Evolutionary conservation across 2,329 filamentous ascomycete species (phyloP), one percentile per base, ranked within the genome.

Genomic region (Plectosphaerella sp.): DNA sequence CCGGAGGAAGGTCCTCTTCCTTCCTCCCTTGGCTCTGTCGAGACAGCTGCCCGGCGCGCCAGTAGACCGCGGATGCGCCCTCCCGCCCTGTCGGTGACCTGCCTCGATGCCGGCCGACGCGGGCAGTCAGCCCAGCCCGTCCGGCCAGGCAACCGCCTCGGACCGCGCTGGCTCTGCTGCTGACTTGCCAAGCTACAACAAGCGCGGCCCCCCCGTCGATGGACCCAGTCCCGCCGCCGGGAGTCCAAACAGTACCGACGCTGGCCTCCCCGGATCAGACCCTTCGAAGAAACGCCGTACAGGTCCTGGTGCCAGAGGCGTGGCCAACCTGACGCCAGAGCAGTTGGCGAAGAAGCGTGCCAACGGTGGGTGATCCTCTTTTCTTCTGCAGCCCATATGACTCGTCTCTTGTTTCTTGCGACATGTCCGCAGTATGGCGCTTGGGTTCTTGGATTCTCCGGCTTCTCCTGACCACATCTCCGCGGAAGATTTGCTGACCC

Each of bases 281-380:
- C 53, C 54, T 9, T 51, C 46, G 43, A 80, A 78, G 67, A 79
- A 72, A 62, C 74, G 75, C 58, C 77, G 73, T 59, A 65, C 66
- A 8, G 73, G 67, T 2, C 66, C 72, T 6, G 72, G 74, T 6
- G 73, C 72, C 24, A 68, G 78, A 46, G 77, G 77, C 11, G 78
- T 82, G 42, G 79, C 79, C 49, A 86, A 87, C 60, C 77, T 87
- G 64, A 89, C 87, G 1, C 83, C 86, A 36, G 88, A 91, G 62
- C 86, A 91, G 68, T 74, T 91, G 48, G 82, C 84, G 53, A 88
- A 89, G 67, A 83, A 83, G 63, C 72, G 80, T 52, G 78, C 79
- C 33, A 83, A 81, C 61, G 79, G 78, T 81, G 43, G 20, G 48
- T 33, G 28, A 33, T 33, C 28, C 28, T 7, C 28, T 33, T 41